Evolutionary conservation across 352 stramenopile genomes (phyloP).

Genomic region (Globisporangium perplexum): DNA sequence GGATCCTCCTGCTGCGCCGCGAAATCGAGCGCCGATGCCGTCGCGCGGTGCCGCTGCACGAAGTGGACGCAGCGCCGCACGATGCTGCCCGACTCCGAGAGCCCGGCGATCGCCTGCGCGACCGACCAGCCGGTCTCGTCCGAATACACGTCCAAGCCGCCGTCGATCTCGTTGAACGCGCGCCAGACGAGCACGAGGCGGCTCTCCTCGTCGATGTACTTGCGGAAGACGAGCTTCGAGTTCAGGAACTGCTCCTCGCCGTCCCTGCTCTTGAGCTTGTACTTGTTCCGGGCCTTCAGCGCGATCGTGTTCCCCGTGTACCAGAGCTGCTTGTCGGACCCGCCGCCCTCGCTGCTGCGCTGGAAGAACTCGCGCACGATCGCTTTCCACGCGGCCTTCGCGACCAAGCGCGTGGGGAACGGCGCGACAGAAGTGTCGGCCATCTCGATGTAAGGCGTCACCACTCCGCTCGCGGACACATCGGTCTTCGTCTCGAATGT

Average conservation of each 20-base stretch:
- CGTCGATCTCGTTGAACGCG: not conserved
- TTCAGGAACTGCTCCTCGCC: conserved; percentile 2
- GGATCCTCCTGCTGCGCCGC: no score
- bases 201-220: conserved; percentile 7
- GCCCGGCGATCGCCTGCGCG: no score
- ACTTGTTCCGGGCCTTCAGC: not conserved
- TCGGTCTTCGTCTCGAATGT: conserved; percentile 1
- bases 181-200: conserved; percentile 9
- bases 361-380: conserved; percentile 2
- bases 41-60: no score
- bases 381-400: conserved; percentile 3
- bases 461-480: not conserved
- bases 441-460: conserved; percentile 4
- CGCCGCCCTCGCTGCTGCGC: not conserved
- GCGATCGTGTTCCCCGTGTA: conserved; percentile 8
- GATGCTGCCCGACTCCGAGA: no score
- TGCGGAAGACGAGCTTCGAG: conserved; percentile 11
- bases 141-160: not conserved
- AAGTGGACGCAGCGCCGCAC: no score
- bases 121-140: no score
- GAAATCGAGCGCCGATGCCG: no score
- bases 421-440: conserved; percentile 2
- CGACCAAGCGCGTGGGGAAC: conserved; percentile 1
- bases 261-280: not conserved
- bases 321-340: not conserved